Conservation (phyloP, 1,139 yeast genomes). For the Taiozyma onychis region DNA sequence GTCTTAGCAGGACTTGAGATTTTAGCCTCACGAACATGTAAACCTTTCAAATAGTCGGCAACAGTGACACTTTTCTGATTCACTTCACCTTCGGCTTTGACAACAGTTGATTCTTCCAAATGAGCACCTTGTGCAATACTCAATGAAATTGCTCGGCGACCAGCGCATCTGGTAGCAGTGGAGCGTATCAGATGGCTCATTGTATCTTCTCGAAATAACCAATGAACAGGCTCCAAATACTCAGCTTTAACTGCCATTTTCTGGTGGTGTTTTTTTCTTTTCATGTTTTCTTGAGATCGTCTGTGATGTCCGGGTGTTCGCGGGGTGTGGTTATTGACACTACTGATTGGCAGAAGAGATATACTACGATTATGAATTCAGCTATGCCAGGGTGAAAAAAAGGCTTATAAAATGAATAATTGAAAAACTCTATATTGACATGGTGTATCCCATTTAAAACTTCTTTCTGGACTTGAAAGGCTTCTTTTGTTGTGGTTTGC, state of each 20-base stretch:
- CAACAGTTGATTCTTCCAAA: neutral
- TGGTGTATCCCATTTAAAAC: constrained; percentile 28
- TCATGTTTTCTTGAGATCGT: neutral
- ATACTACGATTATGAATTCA: too few species aligned
- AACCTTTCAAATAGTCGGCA: neutral
- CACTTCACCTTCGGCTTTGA: neutral
- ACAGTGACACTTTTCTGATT: neutral
- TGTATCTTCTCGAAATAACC: neutral
- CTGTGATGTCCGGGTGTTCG: neutral
- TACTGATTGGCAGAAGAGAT: too few species aligned
- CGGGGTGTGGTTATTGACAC: neutral
- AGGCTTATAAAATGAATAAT: neutral
- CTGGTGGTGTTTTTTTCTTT: neutral
- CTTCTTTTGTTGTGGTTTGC: constrained; percentile 32
- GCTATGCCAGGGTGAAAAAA: too few species aligned
- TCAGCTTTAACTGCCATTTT: neutral
- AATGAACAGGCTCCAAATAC: neutral
- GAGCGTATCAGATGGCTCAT: neutral
- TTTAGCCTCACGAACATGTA: neutral
- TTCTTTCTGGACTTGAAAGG: constrained; percentile 55
- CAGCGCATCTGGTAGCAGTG: neutral
- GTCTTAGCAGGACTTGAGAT: neutral
- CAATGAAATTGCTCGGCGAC: neutral
- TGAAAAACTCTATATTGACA: neutral
- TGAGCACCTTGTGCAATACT: neutral